Evolutionary conservation across 2,329 filamentous ascomycete species (phyloP).

Genomic region (Alternaria sp.): DNA sequence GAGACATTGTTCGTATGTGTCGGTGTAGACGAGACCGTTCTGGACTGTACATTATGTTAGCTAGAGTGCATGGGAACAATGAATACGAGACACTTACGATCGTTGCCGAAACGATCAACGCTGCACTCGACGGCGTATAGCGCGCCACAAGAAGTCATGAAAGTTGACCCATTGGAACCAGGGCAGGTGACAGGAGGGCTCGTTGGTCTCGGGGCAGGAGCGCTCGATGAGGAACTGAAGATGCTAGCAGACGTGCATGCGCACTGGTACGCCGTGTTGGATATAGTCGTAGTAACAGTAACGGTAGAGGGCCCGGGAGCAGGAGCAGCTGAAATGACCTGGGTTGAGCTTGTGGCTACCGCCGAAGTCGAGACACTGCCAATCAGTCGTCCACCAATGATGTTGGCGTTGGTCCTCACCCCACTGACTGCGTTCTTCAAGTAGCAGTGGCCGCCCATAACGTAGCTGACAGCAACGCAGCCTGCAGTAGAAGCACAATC

Average conservation of each 20-base stretch:
- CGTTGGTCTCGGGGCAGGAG: background rate
- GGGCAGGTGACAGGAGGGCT: constrained; percentile 25
- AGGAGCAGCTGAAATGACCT: background rate
- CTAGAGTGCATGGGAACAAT: too few relatives aligned
- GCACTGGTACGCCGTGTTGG: constrained; percentile 20
- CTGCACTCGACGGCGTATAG: constrained; percentile 36
- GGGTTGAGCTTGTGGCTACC: background rate
- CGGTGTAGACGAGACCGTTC: constrained; percentile 16
- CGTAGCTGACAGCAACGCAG: constrained; percentile 35
- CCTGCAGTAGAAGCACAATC: constrained; percentile 25
- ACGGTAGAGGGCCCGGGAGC: constrained; percentile 15
- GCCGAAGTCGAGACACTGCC: background rate
- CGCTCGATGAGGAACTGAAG: background rate
- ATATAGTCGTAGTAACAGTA: constrained; percentile 23
- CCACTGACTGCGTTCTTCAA: constrained; percentile 23
- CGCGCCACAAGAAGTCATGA: constrained; percentile 29
- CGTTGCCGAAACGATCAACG: constrained; percentile 34
- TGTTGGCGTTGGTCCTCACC: constrained; percentile 12
- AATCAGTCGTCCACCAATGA: constrained; percentile 30
- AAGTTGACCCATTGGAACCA: constrained; percentile 20
- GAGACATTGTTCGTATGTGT: constrained; percentile 29
- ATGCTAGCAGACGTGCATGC: constrained; percentile 20
- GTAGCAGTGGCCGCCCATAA: constrained; percentile 27
- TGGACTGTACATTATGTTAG: constrained; percentile 21
- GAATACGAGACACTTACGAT: constrained; percentile 22